Evolutionary conservation across 2,329 filamentous ascomycete genomes (phyloP), one percentile per base, ranked within the genome.

Genomic region (Chaetomiaceae sp.): DNA sequence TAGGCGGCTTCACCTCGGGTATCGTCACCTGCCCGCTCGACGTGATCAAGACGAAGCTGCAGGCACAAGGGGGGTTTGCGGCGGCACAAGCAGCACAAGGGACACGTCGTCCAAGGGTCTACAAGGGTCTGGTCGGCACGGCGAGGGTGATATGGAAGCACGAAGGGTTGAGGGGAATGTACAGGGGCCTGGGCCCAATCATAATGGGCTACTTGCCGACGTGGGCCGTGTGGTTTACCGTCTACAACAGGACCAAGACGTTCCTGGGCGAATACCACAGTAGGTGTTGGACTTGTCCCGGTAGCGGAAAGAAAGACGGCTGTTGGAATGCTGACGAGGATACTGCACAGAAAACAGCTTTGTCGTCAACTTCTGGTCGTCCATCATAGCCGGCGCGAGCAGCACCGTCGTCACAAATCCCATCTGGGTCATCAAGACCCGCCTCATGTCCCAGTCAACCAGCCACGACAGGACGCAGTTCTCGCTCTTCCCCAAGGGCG

Each of bases 351-450:
- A 83, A 51, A 91, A 88, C 62, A 80, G 79, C 60, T 84, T 87
- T 69, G 64, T 88, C 36, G 79, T 91, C 59, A 88, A 88, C 62
- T 84, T 93, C 55, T 90, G 86, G 72, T 93, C 93, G 18, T 95
- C 93, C 9, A 80, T 98, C 50, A 78, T 89, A 47, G 93, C 91
- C 19, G 93, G 93, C 43, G 89, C 83, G 51, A 95, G 86, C 69
- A 96, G 90, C 56, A 98, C 93, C 4, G 76, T 97, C 53, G 86
- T 84, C 52, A 98, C 93, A 19, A 98, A 97, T 65, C 93, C 93
- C 1, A 98, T 98, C 51, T 98, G 93, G 93, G 93, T 98, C 30
- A 95, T 98, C 71, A 98, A 98, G 69, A 98, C 93, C 39, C 79
- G 93, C 56, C 78, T 98, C 58, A 97, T 97, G 93, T 95, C 93